Evolutionary conservation across 1,284 basidiomycete genomes (phyloP).

Genomic region (Sanghuangporus baumii): DNA sequence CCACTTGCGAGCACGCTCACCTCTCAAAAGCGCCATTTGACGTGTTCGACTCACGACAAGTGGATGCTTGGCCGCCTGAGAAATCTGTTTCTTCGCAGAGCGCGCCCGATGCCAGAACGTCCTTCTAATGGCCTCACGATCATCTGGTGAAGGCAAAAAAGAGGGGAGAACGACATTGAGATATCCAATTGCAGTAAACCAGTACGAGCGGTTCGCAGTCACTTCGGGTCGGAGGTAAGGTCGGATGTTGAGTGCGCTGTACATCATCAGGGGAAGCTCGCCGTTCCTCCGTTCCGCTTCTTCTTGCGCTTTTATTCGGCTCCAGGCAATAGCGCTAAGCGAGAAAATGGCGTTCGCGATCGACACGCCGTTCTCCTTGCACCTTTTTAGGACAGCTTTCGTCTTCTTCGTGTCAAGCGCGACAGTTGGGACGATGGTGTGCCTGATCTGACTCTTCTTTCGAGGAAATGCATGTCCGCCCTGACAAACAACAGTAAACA

Average conservation of each 20-base stretch:
- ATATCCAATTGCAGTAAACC: constrained; percentile 74
- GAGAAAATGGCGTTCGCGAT: constrained; percentile 74
- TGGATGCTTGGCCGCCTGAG: constrained; percentile 51
- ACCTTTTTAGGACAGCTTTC: constrained; percentile 52
- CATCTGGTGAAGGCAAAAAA: constrained; percentile 45
- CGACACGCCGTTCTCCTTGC: constrained; percentile 66
- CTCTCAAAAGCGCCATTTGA: constrained; percentile 61
- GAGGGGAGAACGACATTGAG: constrained; percentile 73
- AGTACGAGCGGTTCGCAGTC: constrained; percentile 53
- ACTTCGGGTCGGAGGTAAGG: constrained; percentile 45
- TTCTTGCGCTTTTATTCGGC: constrained; percentile 32
- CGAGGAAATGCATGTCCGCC: constrained; percentile 67
- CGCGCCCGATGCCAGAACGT: constrained; percentile 75
- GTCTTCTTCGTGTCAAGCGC: constrained; percentile 50
- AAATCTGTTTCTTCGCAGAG: constrained; percentile 60
- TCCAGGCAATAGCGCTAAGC: constrained; percentile 71
- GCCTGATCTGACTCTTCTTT: constrained; percentile 38
- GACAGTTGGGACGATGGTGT: constrained; percentile 61
- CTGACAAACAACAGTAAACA: constrained; percentile 27
- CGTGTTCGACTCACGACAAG: constrained; percentile 54
- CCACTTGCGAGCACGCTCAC: constrained; percentile 53
- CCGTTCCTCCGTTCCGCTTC: constrained; percentile 24
- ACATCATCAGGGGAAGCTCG: constrained; percentile 69
- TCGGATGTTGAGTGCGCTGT: constrained; percentile 72
- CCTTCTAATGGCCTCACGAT: constrained; percentile 27